Base-by-base conservation (phyloP, 768 basidiomycete genomes). In the Gelatoporia subvermispora region DNA sequence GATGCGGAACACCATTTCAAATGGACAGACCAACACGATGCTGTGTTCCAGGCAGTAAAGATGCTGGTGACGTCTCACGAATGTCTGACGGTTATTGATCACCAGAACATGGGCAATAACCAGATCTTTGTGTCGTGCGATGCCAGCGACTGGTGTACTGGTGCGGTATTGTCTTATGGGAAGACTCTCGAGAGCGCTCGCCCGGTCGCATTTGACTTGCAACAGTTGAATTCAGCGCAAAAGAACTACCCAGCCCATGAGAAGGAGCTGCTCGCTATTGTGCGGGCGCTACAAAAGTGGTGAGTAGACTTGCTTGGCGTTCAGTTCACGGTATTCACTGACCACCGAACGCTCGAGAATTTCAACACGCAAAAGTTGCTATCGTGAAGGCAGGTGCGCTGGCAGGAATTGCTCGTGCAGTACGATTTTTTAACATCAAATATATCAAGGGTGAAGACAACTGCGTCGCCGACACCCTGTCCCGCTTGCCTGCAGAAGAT, bases 361-460 rank as follows among this genome's bases (percentile, higher is more conserved):
- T 68, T 73, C 44, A 3, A 58, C 1, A 49, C 48, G 0, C 72
- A 73, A 42, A 36, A 46, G 3, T 59, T 69, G 15, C 47, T 75
- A 2, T 71, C 64, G 0, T 51, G 58, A 0, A 43, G 65, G 0
- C 74, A 73, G 23, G 60, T 61, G 0, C 49, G 65, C 0, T 75
- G 74, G 75, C 17, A 68, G 2, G 63, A 74, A 46, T 65, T 68
- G 13, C 48, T 78, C 1, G 45, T 53, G 0, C 53, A 66, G 16
- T 77, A 72, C 46, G 64, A 75, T 35, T 56, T 57, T n/a, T n/a
- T 31, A 38, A 52, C 0, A 65, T 73, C 21, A 43, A 47, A 4
- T 74, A 74, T 44, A 49, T 77, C 60, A 41, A 57, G 0, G 75
- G 75, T 0, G 53, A 56, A 1, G 62, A 68, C 3, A 76, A 79